These are phyloP conservation scores for Yarrowia sp. DNA, from an alignment of 805 yeast species.

Conservation along the genomic window DNA sequence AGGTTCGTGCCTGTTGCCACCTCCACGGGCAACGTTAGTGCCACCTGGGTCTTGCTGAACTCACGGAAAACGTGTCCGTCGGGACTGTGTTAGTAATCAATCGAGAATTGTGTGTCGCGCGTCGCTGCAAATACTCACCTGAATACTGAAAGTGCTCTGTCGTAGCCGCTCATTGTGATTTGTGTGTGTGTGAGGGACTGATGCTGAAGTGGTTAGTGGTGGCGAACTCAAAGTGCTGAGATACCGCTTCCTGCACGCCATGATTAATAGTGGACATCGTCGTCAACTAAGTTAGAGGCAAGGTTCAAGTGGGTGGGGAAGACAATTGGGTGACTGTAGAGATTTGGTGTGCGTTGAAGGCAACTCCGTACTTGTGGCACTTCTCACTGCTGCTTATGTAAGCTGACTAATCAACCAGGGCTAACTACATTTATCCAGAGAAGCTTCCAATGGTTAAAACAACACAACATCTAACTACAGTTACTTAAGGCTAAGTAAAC, in stretches of 20 bases:
- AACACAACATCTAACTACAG: too few species aligned
- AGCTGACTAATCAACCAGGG: too few species aligned
- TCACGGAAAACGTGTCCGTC: constrained; percentile 96
- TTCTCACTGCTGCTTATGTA: too few species aligned
- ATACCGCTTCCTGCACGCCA: not conserved
- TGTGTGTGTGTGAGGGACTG: constrained; percentile 19
- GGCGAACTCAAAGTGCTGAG: constrained; percentile 15
- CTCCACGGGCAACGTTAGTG: not conserved
- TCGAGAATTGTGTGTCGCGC: not conserved
- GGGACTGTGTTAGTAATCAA: constrained; percentile 53
- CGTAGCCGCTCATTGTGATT: constrained; percentile 90
- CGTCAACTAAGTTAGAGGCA: not conserved
- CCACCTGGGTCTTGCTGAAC: constrained; percentile 35
- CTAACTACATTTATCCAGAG: too few species aligned
- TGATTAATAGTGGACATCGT: not conserved
- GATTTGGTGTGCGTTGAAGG: too few species aligned
- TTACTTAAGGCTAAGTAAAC: too few species aligned
- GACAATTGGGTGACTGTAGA: too few species aligned
- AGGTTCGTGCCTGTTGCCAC: not conserved
- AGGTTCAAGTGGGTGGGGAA: not conserved
- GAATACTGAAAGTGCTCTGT: constrained; percentile 95
- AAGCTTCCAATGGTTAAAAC: too few species aligned
- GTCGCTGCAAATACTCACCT: constrained; percentile 54
- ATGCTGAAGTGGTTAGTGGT: constrained; percentile 10
- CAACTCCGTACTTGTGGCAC: too few species aligned